phyloP scores from a whole-genome alignment of 257 asterid species.

The Solanum medicagineum region DNA sequence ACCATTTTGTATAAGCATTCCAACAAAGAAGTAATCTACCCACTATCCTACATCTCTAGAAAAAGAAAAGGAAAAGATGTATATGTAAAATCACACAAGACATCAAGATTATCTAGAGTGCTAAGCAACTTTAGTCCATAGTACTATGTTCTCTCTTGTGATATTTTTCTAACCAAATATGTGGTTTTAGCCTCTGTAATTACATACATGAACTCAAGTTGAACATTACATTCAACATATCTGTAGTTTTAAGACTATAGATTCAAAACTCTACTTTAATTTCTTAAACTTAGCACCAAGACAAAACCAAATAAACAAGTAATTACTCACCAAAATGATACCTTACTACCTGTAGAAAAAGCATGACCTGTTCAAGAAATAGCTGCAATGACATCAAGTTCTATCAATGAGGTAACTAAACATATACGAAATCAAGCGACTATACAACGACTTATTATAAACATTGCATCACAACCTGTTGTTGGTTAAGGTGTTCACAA shows the following conservation, averaged over 20 bases:
- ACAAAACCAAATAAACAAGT: neutral
- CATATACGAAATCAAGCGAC: too few species aligned
- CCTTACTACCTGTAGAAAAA: neutral
- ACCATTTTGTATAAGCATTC: neutral
- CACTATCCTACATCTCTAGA: neutral
- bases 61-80: neutral
- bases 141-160: neutral
- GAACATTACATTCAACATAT: neutral
- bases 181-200: neutral
- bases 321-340: neutral
- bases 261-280: neutral
- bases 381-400: too few species aligned
- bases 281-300: neutral
- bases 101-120: neutral
- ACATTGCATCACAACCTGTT: too few species aligned
- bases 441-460: too few species aligned
- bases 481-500: neutral
- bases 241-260: too few species aligned
- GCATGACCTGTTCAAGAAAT: too few species aligned
- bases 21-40: neutral
- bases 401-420: too few species aligned
- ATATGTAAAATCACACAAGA: neutral
- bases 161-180: neutral
- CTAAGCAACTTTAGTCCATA: neutral
- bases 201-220: conserved; percentile 80